Percentiles rank a stretch among this genome's conserved stretches.
These are phyloP conservation scores for Cerioporus squamosus DNA, from an alignment of 1,284 basidiomycete species.

Conservation along the genomic window DNA sequence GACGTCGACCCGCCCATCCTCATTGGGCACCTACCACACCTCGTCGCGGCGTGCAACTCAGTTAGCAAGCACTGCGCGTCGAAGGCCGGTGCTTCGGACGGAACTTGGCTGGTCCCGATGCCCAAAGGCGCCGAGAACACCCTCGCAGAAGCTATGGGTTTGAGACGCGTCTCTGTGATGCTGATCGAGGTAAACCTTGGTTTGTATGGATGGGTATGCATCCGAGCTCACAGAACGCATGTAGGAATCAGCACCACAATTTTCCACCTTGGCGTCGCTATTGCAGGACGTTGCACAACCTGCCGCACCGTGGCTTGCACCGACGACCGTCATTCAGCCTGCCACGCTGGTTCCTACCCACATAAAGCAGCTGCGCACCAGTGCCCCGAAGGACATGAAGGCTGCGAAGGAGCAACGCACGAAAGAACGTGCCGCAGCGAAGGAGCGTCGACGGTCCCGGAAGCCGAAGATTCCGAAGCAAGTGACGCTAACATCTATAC, in stretches of 20 bases:
- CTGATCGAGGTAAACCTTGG: constrained; percentile 54
- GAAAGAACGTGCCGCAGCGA: constrained; percentile 58
- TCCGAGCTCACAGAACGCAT: background rate
- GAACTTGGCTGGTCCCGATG: constrained; percentile 68
- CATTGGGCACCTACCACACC: constrained; percentile 71
- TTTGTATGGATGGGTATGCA: background rate
- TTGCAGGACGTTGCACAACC: constrained; percentile 55
- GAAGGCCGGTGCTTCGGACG: constrained; percentile 20
- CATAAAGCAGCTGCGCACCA: constrained; percentile 86
- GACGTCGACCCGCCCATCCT: constrained; percentile 77
- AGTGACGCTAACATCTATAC: constrained; percentile 1
- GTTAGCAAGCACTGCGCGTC: constrained; percentile 10
- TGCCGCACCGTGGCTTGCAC: constrained; percentile 66
- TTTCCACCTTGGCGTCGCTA: constrained; percentile 42
- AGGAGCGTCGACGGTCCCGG: constrained; percentile 25
- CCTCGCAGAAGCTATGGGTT: constrained; percentile 65
- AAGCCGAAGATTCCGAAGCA: constrained; percentile 4
- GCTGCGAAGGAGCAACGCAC: constrained; percentile 67
- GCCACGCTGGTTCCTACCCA: constrained; percentile 68
- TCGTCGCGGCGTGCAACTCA: constrained; percentile 77
- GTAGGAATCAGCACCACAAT: constrained; percentile 44
- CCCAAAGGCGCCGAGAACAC: constrained; percentile 71
- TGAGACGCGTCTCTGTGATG: constrained; percentile 73
- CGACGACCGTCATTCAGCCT: constrained; percentile 13
- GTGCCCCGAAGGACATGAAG: constrained; percentile 79